Evolutionary conservation across 257 asterid species (phyloP), one percentile per base, ranked within the genome.

Genomic region (Plectranthus barbatus): DNA sequence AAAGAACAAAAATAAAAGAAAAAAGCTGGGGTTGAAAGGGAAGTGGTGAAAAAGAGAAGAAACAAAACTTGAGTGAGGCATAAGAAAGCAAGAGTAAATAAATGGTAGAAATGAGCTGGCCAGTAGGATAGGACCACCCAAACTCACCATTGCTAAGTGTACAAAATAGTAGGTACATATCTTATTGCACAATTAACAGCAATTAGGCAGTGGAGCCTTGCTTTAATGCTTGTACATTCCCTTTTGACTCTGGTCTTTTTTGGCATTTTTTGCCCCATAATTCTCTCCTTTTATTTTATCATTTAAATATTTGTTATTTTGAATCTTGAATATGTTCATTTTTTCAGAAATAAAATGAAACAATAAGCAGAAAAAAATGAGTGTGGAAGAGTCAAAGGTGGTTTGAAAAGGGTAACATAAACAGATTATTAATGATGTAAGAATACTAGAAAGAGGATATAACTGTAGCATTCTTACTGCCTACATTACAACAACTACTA

Each of bases 171-270:
- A 26, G 62, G 67, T 73, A 67, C 66, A 62, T 24, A 40, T 64
- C 68, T 39, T 49, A 65, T 55, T 72, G 72, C 74, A 47, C 60
- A 55, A 55, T 67, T 26, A 73, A 73, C 42, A 1, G 31, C 31
- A 26, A 26, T 26, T 26, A 26, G 9, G 37, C 6, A 18, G 64
- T 34, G 48, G 61, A 37, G 41, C 61, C 64, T 9, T 9, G 67
- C 68, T 68, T 74, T 55, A 62, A 49, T 4, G 68, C 23, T 68
- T 68, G 74, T 49, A 74, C 74, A 68, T 74, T 68, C 67, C 52
- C 57, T 2, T 62, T 62, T 56, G 78, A 74, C 68, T 39, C 3
- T 19, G 46, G 62, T 48, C 50, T 62, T 67, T 26, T 67, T 73
- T 62, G 73, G 66, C 69, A 13, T 40, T 62, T 9, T 54, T 13